phyloP scores from a whole-genome alignment of 768 basidiomycete genomes.

The Tylopilus balloui region DNA sequence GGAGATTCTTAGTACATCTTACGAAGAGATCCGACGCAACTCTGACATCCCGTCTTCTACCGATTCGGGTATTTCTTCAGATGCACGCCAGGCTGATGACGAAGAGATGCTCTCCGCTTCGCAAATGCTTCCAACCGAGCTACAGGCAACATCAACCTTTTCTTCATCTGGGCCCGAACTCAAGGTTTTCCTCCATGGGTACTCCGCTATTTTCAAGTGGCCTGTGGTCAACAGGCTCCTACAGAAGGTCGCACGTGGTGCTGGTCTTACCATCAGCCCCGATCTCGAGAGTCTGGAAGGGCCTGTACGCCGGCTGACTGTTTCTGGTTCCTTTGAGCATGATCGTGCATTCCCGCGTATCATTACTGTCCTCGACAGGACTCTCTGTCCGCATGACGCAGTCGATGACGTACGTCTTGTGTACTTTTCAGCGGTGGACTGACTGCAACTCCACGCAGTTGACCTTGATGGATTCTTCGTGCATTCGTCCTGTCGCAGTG shows the following conservation, averaged over 20 bases:
- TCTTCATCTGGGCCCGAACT: conserved; percentile 39
- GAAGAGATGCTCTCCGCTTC: conserved; percentile 27
- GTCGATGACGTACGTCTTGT: conserved; percentile 28
- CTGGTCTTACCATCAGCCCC: conserved; percentile 27
- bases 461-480: conserved; percentile 34
- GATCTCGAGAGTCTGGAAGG: conserved; percentile 22
- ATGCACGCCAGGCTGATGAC: conserved; percentile 27
- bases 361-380: conserved; percentile 40
- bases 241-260: conserved; percentile 46
- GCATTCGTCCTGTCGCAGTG: conserved; percentile 59
- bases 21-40: conserved; percentile 45
- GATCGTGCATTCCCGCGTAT: conserved; percentile 27
- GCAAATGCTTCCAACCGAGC: conserved; percentile 25
- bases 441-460: conserved; percentile 36
- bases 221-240: conserved; percentile 55
- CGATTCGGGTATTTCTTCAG: conserved; percentile 16
- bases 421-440: conserved; percentile 20
- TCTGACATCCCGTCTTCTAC: conserved; percentile 29
- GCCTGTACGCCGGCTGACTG: conserved; percentile 20
- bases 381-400: conserved; percentile 13
- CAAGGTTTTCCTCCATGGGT: conserved; percentile 66
- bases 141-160: conserved; percentile 26
- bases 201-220: conserved; percentile 56
- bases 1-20: conserved; percentile 53
- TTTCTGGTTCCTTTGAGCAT: conserved; percentile 26